A percentile compares a stretch with the other conserved stretches of the same genome.
These are phyloP conservation scores for Leishmania braziliensis DNA, from an alignment of 208 protist genomes.

Conservation along the genomic window DNA sequence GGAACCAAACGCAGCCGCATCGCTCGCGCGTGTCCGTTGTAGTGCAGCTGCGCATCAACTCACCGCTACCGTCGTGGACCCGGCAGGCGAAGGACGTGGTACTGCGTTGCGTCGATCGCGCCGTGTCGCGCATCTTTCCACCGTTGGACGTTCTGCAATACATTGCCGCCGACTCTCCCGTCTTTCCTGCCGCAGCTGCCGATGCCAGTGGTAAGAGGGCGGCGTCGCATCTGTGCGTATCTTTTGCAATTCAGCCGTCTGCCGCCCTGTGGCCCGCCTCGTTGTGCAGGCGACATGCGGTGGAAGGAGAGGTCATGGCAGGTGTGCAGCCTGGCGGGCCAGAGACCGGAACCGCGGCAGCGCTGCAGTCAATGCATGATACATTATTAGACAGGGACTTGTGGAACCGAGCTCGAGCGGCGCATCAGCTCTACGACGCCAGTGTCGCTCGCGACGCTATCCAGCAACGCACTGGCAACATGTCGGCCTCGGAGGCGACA, in stretches of 20 bases:
- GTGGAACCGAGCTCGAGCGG: conserved; percentile 32
- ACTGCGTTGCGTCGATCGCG: conserved; percentile 73
- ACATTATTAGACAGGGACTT: conserved; percentile 31
- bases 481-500: background rate
- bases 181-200: background rate
- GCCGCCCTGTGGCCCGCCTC: conserved; percentile 4
- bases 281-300: conserved; percentile 16
- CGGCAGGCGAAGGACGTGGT: conserved; percentile 47
- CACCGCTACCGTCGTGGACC: conserved; percentile 11
- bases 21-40: background rate
- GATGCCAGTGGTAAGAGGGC: too few species aligned
- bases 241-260: conserved; percentile 30
- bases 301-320: conserved; percentile 29
- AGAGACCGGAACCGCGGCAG: conserved; percentile 14
- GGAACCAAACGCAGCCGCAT: background rate
- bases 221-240: background rate
- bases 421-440: conserved; percentile 28
- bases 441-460: conserved; percentile 21
- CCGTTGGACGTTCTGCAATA: conserved; percentile 73
- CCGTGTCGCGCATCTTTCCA: conserved; percentile 67
- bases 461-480: background rate
- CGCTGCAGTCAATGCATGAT: conserved; percentile 20
- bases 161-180: conserved; percentile 32
- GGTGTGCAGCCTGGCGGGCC: conserved; percentile 4
- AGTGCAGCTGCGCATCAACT: conserved; percentile 6